A percentile compares a stretch with the other conserved stretches of the same genome.
phyloP scores from a whole-genome alignment of 2,329 filamentous ascomycete genomes.

The Triangularia verruculosa region DNA sequence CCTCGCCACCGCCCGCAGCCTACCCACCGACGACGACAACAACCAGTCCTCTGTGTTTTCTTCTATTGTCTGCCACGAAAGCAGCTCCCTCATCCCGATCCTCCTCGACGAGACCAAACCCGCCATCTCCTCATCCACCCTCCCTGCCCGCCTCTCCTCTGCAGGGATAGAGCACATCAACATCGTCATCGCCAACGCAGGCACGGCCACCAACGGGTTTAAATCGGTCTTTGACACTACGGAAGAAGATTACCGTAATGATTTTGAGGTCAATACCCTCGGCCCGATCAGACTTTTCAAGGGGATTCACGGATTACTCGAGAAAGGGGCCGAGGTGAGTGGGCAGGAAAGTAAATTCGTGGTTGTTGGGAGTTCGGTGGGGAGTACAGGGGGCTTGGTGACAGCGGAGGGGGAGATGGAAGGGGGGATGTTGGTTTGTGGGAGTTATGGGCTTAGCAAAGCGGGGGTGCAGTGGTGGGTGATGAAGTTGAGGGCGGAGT shows the following conservation, averaged over 20 bases:
- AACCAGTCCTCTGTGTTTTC: slow-evolving; percentile 53
- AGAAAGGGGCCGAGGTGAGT: not conserved
- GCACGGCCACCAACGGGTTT: slow-evolving; percentile 21
- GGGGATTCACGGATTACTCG: slow-evolving; percentile 25
- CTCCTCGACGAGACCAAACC: slow-evolving; percentile 24
- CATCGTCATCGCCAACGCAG: slow-evolving; percentile 32
- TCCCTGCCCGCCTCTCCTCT: slow-evolving; percentile 18
- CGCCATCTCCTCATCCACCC: slow-evolving; percentile 14
- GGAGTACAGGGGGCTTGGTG: slow-evolving; percentile 28
- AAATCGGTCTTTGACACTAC: slow-evolving; percentile 21
- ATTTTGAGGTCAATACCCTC: slow-evolving; percentile 29
- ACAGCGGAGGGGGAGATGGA: slow-evolving; percentile 19
- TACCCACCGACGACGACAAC: no score
- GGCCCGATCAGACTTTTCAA: slow-evolving; percentile 28
- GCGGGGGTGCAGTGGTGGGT: slow-evolving; percentile 31
- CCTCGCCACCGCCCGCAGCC: slow-evolving; percentile 28
- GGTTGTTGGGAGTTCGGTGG: slow-evolving; percentile 28
- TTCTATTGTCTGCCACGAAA: slow-evolving; percentile 56
- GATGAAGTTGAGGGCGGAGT: slow-evolving; percentile 27
- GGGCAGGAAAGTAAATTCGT: slow-evolving; percentile 24
- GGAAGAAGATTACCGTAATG: slow-evolving; percentile 19
- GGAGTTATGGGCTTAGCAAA: slow-evolving; percentile 31
- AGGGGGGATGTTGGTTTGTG: not conserved
- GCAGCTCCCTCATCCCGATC: slow-evolving; percentile 22
- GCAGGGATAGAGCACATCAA: slow-evolving; percentile 23